A percentile compares a stretch with the other conserved stretches of the same genome.
Evolutionary conservation across 306 rosid genomes (phyloP).

Genomic region (Clitoria ternatea): DNA sequence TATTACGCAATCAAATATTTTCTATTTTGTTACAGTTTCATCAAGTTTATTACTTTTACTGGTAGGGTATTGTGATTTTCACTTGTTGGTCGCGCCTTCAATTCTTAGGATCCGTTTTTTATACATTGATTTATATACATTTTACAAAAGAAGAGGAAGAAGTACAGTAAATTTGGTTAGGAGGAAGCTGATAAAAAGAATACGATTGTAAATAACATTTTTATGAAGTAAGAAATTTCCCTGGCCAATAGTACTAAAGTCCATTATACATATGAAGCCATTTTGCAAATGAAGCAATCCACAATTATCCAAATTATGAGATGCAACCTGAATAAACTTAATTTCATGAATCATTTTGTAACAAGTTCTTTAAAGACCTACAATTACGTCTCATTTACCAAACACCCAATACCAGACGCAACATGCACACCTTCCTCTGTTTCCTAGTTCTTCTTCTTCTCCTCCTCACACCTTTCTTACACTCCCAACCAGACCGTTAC

Average conservation of each 20-base stretch:
- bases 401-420: too few relatives aligned
- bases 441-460: background rate
- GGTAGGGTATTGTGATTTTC: too few relatives aligned
- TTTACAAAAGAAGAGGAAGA: too few relatives aligned
- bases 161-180: background rate
- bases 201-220: background rate
- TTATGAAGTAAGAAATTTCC: background rate
- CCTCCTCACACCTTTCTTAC: constrained; percentile 16
- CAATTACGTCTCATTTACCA: background rate
- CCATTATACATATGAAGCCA: background rate
- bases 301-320: background rate
- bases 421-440: constrained; percentile 26
- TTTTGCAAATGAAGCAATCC: background rate
- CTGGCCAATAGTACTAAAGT: background rate
- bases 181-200: background rate
- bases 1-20: too few relatives aligned
- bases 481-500: constrained; percentile 42
- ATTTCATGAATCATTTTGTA: background rate
- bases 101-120: too few relatives aligned
- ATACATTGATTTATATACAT: too few relatives aligned
- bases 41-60: too few relatives aligned
- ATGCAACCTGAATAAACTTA: background rate
- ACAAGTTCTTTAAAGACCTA: background rate
- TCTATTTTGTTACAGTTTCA: too few relatives aligned
- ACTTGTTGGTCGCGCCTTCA: too few relatives aligned